A percentile compares a stretch with the other conserved stretches of the same genome.
Conservation (phyloP, 257 asterid species). For the Plantago ovata region DNA sequence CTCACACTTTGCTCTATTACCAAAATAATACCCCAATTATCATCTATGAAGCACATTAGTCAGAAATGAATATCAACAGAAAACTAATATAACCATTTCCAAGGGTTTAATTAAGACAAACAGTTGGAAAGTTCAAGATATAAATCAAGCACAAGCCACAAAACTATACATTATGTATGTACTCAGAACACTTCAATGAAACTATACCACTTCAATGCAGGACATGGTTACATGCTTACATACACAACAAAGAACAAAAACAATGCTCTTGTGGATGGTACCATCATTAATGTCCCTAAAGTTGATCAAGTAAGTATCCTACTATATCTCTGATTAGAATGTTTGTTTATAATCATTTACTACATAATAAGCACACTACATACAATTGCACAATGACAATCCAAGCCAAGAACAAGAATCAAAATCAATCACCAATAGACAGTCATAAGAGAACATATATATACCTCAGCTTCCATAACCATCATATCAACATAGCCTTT, state of each 20-base stretch:
- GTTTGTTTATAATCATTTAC: too few relatives aligned
- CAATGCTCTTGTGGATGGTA: too few relatives aligned
- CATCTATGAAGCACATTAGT: not conserved
- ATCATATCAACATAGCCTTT: constrained; percentile 83
- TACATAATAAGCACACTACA: not conserved
- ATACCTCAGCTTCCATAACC: constrained; percentile 91
- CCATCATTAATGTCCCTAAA: not conserved
- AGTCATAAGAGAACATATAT: not conserved
- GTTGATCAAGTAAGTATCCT: not conserved
- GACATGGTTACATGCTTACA: not conserved
- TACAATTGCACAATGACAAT: not conserved
- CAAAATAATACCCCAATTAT: not conserved
- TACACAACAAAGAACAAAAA: not conserved
- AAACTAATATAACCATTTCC: not conserved
- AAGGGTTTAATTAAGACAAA: not conserved
- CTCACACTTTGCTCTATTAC: not conserved
- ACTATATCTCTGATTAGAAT: too few relatives aligned
- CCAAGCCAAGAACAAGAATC: not conserved
- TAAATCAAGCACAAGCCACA: constrained; percentile 2
- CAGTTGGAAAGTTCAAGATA: not conserved
- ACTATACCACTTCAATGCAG: not conserved
- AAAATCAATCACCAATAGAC: not conserved
- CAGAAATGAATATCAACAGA: not conserved
- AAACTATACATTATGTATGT: not conserved
- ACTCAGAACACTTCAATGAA: not conserved